Base-by-base conservation (phyloP, 176 grass and related monocot genomes). In the Puya raimondii region DNA sequence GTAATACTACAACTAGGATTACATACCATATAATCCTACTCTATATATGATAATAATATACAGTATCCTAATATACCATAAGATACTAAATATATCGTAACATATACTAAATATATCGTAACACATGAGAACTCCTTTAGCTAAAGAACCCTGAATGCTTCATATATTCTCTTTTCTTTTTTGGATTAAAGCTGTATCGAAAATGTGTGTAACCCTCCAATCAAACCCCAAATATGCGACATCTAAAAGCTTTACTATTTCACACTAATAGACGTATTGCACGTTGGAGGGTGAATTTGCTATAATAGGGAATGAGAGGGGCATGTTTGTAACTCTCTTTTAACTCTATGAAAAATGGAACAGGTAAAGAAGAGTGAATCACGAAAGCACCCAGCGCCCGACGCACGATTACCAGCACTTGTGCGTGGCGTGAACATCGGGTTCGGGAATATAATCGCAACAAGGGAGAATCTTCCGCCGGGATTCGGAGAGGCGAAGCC, bases 371-470 rank as follows among this genome's bases (percentile, higher is more conserved):
- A 84, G 53, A 81, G 16, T 49, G 2, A 81, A 68, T 63, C 72
- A 0, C 63, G 73, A 71, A 73, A 67, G 17, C 67, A 12, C 18
- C 82, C 73, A 65, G 66, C 67, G 51, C 50, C 76, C 2, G 65
- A 70, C 2, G 78, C 80, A 26, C 75, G 29, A 63, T 51, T 58
- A 48, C 70, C 66, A 11, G 68, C 65, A 51, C 50, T 65, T 49
- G 83, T 91, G 4, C 51, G 67, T 18, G 84, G 74, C 15, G 53
- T 90, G 26, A 74, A 70, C 50, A 73, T 92, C 2, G 94, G 94
- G 49, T 99, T 91, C 15, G 94, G 94, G 26, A 76, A 91, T 82
- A 64, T 42, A 65, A 72, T 33, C 1, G 94, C 94, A 9, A 99
- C 94, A 4, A 85, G 22, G 26, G 85, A 88, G 14, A 99, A 93